A percentile compares a stretch with the other conserved stretches of the same genome.
phyloP scores from a whole-genome alignment of 148 eudicot species.

The Talinum fruticosum region DNA sequence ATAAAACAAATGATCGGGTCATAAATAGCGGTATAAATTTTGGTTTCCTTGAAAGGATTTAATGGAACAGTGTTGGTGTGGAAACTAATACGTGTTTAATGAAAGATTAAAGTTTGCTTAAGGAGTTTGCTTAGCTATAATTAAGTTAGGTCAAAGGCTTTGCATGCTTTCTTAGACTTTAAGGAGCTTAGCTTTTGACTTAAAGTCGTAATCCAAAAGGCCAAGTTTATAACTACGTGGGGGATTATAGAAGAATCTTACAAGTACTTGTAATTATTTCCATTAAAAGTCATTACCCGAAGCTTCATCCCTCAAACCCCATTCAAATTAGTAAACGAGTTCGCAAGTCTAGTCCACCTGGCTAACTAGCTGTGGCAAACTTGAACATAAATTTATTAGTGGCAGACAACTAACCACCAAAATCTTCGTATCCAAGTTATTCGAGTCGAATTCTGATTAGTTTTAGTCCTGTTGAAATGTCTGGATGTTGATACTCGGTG shows the following conservation, averaged over 20 bases:
- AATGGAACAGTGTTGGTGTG: background rate
- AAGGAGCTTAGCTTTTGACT: constrained; percentile 24
- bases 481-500: no score
- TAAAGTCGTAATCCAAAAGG: constrained; percentile 10
- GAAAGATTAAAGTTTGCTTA: background rate
- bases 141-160: constrained; percentile 22
- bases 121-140: background rate
- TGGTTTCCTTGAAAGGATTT: background rate
- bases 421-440: background rate
- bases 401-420: constrained; percentile 10
- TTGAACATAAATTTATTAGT: constrained; percentile 19
- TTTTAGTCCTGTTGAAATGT: no score
- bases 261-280: background rate
- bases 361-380: constrained; percentile 21
- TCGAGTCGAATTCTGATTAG: background rate
- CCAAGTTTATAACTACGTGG: constrained; percentile 15
- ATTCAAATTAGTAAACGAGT: constrained; percentile 4
- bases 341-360: background rate
- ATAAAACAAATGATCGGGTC: no score
- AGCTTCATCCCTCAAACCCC: constrained; percentile 10
- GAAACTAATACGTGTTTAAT: background rate
- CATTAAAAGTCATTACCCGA: background rate
- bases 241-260: background rate
- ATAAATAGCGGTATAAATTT: background rate
- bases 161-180: constrained; percentile 19